Base-by-base conservation (phyloP, 2,329 filamentous ascomycete species). In the Phoma sp. region DNA sequence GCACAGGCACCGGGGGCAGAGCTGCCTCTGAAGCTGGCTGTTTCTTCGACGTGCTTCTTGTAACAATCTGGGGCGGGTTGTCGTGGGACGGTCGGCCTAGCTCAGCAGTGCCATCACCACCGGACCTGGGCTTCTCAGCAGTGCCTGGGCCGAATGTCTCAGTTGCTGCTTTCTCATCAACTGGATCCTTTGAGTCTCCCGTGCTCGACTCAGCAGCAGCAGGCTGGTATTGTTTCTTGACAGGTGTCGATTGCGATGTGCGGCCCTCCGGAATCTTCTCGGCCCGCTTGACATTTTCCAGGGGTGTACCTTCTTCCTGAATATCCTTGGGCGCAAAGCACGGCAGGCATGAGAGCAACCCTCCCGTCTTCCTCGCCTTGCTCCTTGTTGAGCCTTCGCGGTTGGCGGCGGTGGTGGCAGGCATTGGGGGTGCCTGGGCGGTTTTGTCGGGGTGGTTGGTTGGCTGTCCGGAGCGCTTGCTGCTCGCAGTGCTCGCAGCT, bases 241-340 rank as follows among this genome's bases (percentile, higher is more conserved):
- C 68, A 20, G 76, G 74, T 14, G 64, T 86, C 78, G 61, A 86
- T 76, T 77, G 86, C 28, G 85, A 65, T 18, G 73, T 74, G 42
- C 74, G 73, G 12, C 65, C 65, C 7, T 75, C 66, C 36, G 74
- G 74, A 17, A 74, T 57, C 47, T 71, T 74, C 45, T 67, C 69
- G 17, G 73, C 67, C 42, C 76, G 75, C 64, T 79, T 80, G 17
- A 75, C 71, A 33, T 77, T 76, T 57, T 79, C 76, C 21, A 73
- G 77, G 32, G 84, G 81, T 53, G 84, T 61, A n/a, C 62, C 61
- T 38, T 74, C 68, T 7, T 59, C 29, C 37, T 84, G 83, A 14
- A 82, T 81, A 59, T 84, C 81, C 58, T 88, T 86, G 42, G 87
- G 85, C 33, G 85, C 81, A 72, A 88, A 91, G 77, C 88, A 91